These are phyloP conservation scores for Blastocystis sp. DNA, from an alignment of 352 stramenopile genomes.

Conservation along the genomic window DNA sequence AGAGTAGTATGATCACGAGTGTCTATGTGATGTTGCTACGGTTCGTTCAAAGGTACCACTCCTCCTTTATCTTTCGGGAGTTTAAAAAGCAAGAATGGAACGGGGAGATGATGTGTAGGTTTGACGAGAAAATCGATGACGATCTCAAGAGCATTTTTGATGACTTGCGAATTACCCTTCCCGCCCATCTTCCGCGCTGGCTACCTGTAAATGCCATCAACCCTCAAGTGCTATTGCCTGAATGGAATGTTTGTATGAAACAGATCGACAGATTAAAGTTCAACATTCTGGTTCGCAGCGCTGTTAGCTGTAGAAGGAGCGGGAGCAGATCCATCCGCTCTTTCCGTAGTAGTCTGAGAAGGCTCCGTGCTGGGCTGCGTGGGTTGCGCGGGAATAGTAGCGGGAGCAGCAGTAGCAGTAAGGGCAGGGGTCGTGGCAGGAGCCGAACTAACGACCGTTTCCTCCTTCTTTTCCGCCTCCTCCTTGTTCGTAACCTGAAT, in stretches of 20 bases:
- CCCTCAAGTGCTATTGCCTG: constrained; percentile 6
- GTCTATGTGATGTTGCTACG: constrained; percentile 50
- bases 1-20: constrained; percentile 42
- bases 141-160: constrained; percentile 53
- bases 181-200: background rate
- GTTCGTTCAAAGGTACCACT: constrained; percentile 35
- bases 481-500: too few relatives aligned
- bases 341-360: too few relatives aligned
- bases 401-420: too few relatives aligned
- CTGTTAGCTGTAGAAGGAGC: too few relatives aligned
- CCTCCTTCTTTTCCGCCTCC: too few relatives aligned
- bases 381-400: too few relatives aligned
- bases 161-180: constrained; percentile 1
- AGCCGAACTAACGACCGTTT: too few relatives aligned
- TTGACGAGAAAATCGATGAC: constrained; percentile 45
- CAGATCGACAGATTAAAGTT: background rate
- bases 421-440: too few relatives aligned
- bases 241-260: constrained; percentile 2
- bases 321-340: too few relatives aligned
- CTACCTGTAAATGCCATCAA: constrained; percentile 2
- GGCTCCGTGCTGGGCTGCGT: too few relatives aligned
- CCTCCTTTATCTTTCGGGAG: constrained; percentile 19
- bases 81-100: background rate
- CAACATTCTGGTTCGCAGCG: too few relatives aligned
- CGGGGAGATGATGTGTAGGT: background rate